These are phyloP conservation scores for Cryomyces antarcticus DNA, from an alignment of 495 filamentous ascomycete species.

Conservation along the genomic window DNA sequence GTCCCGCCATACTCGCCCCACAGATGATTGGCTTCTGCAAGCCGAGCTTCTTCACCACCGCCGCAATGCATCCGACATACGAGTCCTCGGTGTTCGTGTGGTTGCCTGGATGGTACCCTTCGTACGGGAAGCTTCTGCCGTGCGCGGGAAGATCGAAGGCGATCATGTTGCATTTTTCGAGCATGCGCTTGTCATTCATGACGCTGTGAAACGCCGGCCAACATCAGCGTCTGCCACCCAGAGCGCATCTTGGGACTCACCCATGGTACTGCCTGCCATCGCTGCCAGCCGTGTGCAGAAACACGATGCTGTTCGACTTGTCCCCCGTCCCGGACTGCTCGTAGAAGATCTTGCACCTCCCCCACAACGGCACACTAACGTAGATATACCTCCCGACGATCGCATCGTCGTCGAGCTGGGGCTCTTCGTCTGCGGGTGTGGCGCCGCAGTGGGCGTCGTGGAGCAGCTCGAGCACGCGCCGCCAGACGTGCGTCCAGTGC, in stretches of 20 bases:
- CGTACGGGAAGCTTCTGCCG: slow-evolving; percentile 18
- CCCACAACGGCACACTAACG: slow-evolving; percentile 20
- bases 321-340: slow-evolving; percentile 18
- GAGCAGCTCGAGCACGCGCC: slow-evolving; percentile 19
- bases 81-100: slow-evolving; percentile 22
- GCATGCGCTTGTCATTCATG: slow-evolving; percentile 20
- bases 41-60: slow-evolving; percentile 15
- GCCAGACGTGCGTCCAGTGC: slow-evolving; percentile 20
- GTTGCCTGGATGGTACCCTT: slow-evolving; percentile 14
- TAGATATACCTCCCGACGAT: slow-evolving; percentile 20
- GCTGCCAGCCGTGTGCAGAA: slow-evolving; percentile 21
- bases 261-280: slow-evolving; percentile 18
- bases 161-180: slow-evolving; percentile 19
- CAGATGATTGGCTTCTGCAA: slow-evolving; percentile 22
- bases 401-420: slow-evolving; percentile 12
- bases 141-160: slow-evolving; percentile 22
- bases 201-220: slow-evolving; percentile 11
- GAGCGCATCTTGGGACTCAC: too few relatives aligned
- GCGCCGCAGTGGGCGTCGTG: slow-evolving; percentile 19
- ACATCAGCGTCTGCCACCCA: too few relatives aligned
- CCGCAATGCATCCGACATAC: slow-evolving; percentile 20
- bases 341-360: slow-evolving; percentile 20
- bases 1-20: slow-evolving; percentile 24
- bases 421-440: slow-evolving; percentile 9
- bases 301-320: slow-evolving; percentile 16